Evolutionary conservation across 345 rosid genomes (phyloP).

Genomic region (Microthlaspi erraticum): DNA sequence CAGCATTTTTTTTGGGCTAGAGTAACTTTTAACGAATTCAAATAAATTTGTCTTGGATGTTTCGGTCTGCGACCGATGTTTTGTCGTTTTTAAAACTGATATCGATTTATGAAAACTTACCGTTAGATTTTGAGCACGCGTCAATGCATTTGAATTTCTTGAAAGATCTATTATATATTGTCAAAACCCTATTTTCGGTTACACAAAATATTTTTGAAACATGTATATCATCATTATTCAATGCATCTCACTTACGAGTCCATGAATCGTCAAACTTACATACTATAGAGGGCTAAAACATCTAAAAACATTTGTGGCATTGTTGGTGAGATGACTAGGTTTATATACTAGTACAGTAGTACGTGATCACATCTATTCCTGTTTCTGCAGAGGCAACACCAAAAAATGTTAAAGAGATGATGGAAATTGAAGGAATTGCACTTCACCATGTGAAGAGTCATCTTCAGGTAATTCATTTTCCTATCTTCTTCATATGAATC

Average conservation of each 20-base stretch:
- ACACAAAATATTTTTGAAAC: neutral
- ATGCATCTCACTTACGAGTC: neutral
- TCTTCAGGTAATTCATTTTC: constrained; percentile 32
- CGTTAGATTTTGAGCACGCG: neutral
- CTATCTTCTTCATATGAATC: neutral
- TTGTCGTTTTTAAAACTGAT: neutral
- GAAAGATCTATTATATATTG: neutral
- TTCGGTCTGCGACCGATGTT: neutral
- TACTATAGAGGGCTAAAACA: neutral
- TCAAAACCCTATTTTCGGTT: neutral
- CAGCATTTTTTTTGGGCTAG: neutral
- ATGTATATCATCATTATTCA: neutral
- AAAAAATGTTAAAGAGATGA: constrained; percentile 33
- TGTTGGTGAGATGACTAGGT: neutral
- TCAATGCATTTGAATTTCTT: neutral
- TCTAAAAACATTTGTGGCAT: neutral
- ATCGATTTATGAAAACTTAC: neutral
- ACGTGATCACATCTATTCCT: neutral
- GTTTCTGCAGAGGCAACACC: constrained; percentile 35
- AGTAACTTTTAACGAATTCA: neutral
- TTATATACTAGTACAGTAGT: neutral
- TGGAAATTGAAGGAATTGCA: constrained; percentile 43
- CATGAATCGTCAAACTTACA: neutral
- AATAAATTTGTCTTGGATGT: neutral
- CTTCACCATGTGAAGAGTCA: constrained; percentile 46